Evolutionary conservation across 2,329 filamentous ascomycete species (phyloP).

Genomic region (Monosporascus sp.): DNA sequence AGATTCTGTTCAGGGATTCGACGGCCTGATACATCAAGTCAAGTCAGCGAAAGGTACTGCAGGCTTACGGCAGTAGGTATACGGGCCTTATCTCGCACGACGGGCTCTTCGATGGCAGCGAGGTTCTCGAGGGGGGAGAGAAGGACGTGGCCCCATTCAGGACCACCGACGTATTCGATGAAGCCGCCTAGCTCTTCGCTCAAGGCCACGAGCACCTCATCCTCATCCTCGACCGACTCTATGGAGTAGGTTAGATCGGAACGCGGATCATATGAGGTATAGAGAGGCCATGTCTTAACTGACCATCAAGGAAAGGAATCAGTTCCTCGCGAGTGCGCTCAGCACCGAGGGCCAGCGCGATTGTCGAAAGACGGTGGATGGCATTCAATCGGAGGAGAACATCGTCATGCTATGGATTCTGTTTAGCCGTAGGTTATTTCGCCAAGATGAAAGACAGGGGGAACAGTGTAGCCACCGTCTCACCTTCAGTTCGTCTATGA

Average conservation of each 20-base stretch:
- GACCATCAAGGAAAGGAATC: constrained; percentile 98
- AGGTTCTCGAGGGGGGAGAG: constrained; percentile 96
- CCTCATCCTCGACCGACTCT: constrained; percentile 99
- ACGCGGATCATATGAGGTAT: constrained; percentile 2
- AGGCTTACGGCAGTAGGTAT: constrained; percentile 4
- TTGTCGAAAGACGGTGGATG: constrained; percentile 96
- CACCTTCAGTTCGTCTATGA: constrained; percentile 99
- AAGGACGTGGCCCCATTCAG: constrained; percentile 91
- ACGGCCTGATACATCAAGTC: constrained; percentile 62
- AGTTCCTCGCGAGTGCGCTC: constrained; percentile 97
- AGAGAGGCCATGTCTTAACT: constrained; percentile 33
- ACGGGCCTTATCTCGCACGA: constrained; percentile 92
- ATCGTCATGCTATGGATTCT: constrained; percentile 77
- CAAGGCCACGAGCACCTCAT: constrained; percentile 93
- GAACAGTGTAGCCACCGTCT: constrained; percentile 19
- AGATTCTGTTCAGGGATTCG: constrained; percentile 99
- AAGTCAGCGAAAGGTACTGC: constrained; percentile 3
- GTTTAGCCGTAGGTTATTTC: constrained; percentile 20
- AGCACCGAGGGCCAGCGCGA: constrained; percentile 89
- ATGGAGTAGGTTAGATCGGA: constrained; percentile 26
- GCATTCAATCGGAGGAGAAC: constrained; percentile 96
- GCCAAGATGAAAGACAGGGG: constrained; percentile 9
- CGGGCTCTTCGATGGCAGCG: constrained; percentile 94
- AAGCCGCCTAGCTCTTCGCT: constrained; percentile 96
- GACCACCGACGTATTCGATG: constrained; percentile 94